Evolutionary conservation across 208 protist species (phyloP).

Genomic region (Trypanosoma mega): DNA sequence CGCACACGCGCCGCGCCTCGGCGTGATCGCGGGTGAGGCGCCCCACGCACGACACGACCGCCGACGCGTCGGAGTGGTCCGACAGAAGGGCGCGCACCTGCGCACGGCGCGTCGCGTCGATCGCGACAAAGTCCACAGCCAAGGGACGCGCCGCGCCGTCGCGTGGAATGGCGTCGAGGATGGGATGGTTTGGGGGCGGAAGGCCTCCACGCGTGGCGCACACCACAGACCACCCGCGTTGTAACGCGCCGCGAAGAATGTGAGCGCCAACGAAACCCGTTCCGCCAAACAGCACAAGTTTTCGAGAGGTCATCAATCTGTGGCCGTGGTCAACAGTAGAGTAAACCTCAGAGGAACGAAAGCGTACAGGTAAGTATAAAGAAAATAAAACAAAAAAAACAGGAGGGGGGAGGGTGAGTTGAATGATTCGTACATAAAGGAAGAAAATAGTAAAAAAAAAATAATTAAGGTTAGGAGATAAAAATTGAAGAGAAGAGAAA

Average conservation of each 20-base stretch:
- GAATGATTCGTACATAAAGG: too few species aligned
- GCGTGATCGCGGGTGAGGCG: constrained; percentile 65
- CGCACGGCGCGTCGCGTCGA: constrained; percentile 54
- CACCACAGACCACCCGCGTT: constrained; percentile 63
- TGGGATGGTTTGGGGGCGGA: constrained; percentile 36
- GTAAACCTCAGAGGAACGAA: too few species aligned
- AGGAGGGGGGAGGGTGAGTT: too few species aligned
- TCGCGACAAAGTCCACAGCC: constrained; percentile 67
- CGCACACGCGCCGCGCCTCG: constrained; percentile 60
- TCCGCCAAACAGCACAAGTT: constrained; percentile 84
- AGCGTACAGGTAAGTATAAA: too few species aligned
- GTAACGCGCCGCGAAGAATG: constrained; percentile 56
- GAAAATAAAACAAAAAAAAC: too few species aligned
- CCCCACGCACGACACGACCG: constrained; percentile 71
- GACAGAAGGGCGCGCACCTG: constrained; percentile 79
- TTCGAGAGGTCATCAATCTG: constrained; percentile 16
- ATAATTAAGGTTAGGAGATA: too few species aligned
- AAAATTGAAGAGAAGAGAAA: too few species aligned
- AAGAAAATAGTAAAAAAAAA: too few species aligned
- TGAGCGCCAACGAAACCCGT: constrained; percentile 77
- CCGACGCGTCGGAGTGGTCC: constrained; percentile 73
- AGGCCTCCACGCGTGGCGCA: constrained; percentile 60
- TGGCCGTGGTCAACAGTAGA: too few species aligned
- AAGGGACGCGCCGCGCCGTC: constrained; percentile 16
- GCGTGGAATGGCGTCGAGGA: constrained; percentile 17